Conservation (phyloP, 208 protist species). For the Strigomonas culicis region DNA sequence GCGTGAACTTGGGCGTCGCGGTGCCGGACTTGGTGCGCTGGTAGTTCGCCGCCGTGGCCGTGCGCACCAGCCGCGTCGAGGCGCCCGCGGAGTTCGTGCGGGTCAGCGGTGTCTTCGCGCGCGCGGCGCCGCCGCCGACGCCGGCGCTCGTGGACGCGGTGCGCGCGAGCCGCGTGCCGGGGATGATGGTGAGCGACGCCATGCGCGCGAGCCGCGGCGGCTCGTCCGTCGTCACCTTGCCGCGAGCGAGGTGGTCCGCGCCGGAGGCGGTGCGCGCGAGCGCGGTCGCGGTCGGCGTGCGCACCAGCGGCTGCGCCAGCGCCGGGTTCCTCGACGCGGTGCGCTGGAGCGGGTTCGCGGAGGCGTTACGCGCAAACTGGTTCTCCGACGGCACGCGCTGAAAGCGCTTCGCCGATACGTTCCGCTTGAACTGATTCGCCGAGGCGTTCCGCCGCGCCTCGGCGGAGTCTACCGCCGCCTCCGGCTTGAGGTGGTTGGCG, state of each 20-base stretch:
- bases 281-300: constrained; percentile 90
- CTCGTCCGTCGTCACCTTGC: not conserved
- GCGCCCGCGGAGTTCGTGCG: constrained; percentile 13
- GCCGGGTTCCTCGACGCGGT: constrained; percentile 7
- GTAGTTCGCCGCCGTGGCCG: not conserved
- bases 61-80: not conserved
- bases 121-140: constrained; percentile 13
- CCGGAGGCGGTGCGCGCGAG: constrained; percentile 91
- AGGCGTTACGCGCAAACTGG: not conserved
- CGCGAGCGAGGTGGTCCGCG: constrained; percentile 37
- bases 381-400: not conserved
- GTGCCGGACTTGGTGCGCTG: constrained; percentile 14
- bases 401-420: constrained; percentile 5
- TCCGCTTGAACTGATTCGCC: constrained; percentile 2
- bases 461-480: not conserved
- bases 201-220: constrained; percentile 12
- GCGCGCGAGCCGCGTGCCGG: constrained; percentile 17
- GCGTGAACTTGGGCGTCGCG: not conserved
- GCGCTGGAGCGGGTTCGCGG: constrained; percentile 4
- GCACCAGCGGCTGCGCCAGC: constrained; percentile 27
- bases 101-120: not conserved
- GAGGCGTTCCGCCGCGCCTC: not conserved
- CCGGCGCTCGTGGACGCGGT: constrained; percentile 13
- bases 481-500: not conserved
- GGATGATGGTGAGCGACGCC: constrained; percentile 14